Base-by-base conservation (phyloP, 768 basidiomycete species). In the Tylopilus vinaceipallidus region DNA sequence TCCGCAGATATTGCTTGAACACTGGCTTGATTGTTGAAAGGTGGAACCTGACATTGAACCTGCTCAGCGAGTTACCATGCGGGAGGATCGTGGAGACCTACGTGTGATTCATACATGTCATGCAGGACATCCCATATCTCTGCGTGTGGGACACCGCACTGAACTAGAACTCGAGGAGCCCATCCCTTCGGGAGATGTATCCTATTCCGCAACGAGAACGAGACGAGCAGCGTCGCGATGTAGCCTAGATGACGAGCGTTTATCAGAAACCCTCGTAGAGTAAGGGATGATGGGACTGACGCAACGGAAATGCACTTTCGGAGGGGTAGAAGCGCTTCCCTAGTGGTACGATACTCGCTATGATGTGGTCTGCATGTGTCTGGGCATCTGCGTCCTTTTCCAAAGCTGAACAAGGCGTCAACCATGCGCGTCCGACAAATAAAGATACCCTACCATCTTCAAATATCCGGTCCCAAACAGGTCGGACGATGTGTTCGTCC, bases 301-400 rank as follows among this genome's bases (percentile, higher is more conserved):
- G 81, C 24, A 94, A 72, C 16, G 93, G 93, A 69, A 95, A 94
- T 10, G 92, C 88, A 50, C 83, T 84, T 53, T 93, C 91, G 3
- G 93, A 95, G 0, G 94, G 91, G 63, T 89, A 92, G 65, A 95
- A 95, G 19, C 90, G 77, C 57, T 89, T 84, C 17, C 88, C 91
- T 5, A 97, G 75, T 2, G 84, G 79, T 19, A 84, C 77, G 16
- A 94, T 72, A 54, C 76, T 81, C 13, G 78, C 75, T 30, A 82
- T 72, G 45, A 94, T 76, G 14, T 77, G 72, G 56, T 91, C 86
- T 37, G 85, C 78, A 54, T 79, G 70, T 53, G 73, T 72, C 35
- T 73, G 68, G 9, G 76, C 70, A 53, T 85, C 79, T n/a, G 75
- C 71, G 1, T 79, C 78, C 56, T 78, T 79, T 49, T 80, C 76